Percentiles rank a stretch among this genome's conserved stretches.
These are phyloP conservation scores for Lepidium sativum DNA, from an alignment of 345 rosid genomes.

Conservation along the genomic window DNA sequence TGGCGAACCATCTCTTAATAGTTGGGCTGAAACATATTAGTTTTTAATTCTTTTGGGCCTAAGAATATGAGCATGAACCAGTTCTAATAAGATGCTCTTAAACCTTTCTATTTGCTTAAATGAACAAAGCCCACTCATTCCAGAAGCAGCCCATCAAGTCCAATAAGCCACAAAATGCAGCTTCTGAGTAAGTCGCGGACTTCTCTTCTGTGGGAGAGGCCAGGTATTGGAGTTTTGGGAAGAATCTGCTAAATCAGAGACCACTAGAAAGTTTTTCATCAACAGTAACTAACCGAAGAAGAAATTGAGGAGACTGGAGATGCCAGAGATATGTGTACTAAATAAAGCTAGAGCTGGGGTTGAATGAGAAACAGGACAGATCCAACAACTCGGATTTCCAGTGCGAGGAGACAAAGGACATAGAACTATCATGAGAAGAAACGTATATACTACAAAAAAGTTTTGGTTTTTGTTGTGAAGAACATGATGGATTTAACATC, in stretches of 20 bases:
- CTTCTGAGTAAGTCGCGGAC: conserved; percentile 50
- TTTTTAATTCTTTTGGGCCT: no score
- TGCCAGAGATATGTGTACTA: conserved; percentile 10
- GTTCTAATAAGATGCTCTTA: no score
- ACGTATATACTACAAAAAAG: neutral
- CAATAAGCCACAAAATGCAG: neutral
- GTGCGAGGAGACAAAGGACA: neutral
- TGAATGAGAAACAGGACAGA: neutral
- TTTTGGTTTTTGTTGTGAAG: neutral
- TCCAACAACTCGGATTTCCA: neutral
- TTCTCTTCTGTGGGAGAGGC: conserved; percentile 36
- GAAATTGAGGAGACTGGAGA: no score
- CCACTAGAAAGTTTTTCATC: conserved; percentile 7
- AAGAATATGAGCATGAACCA: no score
- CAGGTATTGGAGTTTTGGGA: conserved; percentile 49
- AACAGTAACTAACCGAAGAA: neutral
- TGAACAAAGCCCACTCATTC: no score
- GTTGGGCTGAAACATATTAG: no score
- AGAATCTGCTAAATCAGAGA: conserved; percentile 36
- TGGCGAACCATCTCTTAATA: no score
- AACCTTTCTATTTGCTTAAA: neutral
- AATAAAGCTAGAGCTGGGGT: conserved; percentile 9
- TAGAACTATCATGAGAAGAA: no score
- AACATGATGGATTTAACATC: conserved; percentile 23
- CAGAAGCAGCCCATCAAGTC: no score